Evolutionary conservation across 768 basidiomycete species (phyloP).

Genomic region (Dictyophora rubrovolvata): DNA sequence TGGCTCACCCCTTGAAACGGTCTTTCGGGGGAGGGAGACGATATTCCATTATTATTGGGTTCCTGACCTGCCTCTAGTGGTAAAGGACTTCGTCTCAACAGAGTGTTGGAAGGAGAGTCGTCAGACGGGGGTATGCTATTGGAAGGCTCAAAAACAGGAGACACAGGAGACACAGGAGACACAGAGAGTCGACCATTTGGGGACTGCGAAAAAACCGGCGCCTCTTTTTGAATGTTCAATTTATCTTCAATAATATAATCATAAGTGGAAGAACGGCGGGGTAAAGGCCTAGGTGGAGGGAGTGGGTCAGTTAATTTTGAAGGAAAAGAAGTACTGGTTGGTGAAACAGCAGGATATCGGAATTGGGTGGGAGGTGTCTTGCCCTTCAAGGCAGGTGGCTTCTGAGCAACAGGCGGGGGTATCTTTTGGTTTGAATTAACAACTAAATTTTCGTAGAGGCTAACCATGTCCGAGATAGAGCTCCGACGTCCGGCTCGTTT

Average conservation of each 20-base stretch:
- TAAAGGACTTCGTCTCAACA: too few species aligned
- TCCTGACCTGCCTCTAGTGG: not conserved
- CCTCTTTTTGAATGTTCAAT: not conserved
- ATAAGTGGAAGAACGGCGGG: constrained; percentile 6
- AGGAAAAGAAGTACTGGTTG: constrained; percentile 1
- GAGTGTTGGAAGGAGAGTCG: too few species aligned
- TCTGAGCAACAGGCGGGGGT: constrained; percentile 22
- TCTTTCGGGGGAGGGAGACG: constrained; percentile 59
- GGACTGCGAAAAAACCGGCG: not conserved
- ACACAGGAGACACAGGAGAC: too few species aligned
- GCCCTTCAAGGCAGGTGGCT: constrained; percentile 21
- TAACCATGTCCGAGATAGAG: constrained; percentile 82
- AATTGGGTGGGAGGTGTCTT: not conserved
- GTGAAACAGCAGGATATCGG: constrained; percentile 2
- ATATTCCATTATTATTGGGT: not conserved
- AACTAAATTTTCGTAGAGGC: constrained; percentile 65
- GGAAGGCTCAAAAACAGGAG: too few species aligned
- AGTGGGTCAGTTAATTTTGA: not conserved
- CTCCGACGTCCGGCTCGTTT: constrained; percentile 44
- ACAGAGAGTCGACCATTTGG: constrained; percentile 1
- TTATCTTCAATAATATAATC: not conserved
- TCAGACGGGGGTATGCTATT: too few species aligned
- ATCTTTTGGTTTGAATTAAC: constrained; percentile 20
- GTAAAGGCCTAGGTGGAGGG: constrained; percentile 1
- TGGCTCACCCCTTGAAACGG: constrained; percentile 77